phyloP scores from a whole-genome alignment of 305 asterid species.

The Solanum chacoense region DNA sequence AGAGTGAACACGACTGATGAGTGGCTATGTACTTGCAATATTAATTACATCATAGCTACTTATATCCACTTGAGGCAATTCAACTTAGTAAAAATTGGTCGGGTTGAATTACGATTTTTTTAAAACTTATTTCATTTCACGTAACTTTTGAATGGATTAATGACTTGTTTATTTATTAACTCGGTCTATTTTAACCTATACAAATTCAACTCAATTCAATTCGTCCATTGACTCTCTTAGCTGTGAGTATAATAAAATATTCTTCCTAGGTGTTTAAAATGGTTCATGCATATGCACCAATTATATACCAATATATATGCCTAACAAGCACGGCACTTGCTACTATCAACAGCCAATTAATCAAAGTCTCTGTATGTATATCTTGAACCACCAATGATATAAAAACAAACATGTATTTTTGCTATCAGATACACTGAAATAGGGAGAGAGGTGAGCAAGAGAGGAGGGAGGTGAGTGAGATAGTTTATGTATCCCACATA shows the following conservation, averaged over 20 bases:
- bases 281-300: not conserved
- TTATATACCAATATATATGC: not conserved
- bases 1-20: not conserved
- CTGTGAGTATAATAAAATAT: not conserved
- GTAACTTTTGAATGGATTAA: no score
- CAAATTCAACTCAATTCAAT: not conserved
- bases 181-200: accelerated
- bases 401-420: not conserved
- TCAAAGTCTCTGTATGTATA: not conserved
- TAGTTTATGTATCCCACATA: accelerated
- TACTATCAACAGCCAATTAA: not conserved
- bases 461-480: not conserved
- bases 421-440: not conserved
- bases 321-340: not conserved
- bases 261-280: not conserved
- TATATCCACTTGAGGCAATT: not conserved
- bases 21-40: not conserved
- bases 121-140: no score
- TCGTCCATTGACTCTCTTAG: accelerated
- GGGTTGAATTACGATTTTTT: not conserved
- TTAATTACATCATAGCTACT: not conserved
- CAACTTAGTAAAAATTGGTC: not conserved
- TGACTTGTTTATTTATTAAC: not conserved
- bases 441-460: not conserved
- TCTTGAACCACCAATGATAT: not conserved